Percentiles rank a stretch among this genome's conserved stretches.
phyloP scores from a whole-genome alignment of 768 basidiomycete species.

The Hericium erinaceus region DNA sequence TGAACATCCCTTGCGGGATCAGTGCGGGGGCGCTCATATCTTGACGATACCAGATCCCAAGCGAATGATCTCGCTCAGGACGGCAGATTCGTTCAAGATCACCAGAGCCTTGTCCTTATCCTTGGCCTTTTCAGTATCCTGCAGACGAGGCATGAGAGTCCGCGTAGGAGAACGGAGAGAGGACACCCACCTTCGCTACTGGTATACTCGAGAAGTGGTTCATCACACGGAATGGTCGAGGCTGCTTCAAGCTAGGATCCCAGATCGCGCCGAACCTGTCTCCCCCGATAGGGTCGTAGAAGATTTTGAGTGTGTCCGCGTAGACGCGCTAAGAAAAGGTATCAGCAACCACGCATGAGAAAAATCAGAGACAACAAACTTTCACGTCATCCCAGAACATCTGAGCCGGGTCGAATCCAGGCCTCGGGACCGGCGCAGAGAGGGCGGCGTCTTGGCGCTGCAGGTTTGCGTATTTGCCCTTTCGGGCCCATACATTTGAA shows the following conservation, averaged over 20 bases:
- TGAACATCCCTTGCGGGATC: too few species aligned
- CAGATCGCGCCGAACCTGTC: slow-evolving; percentile 74
- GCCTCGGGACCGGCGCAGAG: slow-evolving; percentile 26
- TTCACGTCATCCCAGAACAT: slow-evolving; percentile 62
- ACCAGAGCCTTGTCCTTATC: slow-evolving; percentile 55
- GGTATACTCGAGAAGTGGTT: slow-evolving; percentile 74
- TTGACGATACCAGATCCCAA: slow-evolving; percentile 63
- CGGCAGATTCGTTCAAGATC: slow-evolving; percentile 50
- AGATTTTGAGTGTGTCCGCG: slow-evolving; percentile 69
- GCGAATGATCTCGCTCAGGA: slow-evolving; percentile 70
- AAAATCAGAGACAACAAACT: slow-evolving; percentile 29
- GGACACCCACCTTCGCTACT: slow-evolving; percentile 19
- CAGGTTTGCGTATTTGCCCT: slow-evolving; percentile 38
- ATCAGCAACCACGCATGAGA: background rate
- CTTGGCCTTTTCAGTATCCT: slow-evolving; percentile 23
- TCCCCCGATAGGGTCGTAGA: slow-evolving; percentile 79
- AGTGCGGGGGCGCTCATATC: slow-evolving; percentile 8
- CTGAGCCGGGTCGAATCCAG: slow-evolving; percentile 76
- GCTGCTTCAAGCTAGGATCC: slow-evolving; percentile 60
- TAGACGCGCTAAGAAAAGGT: slow-evolving; percentile 46
- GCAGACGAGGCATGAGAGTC: background rate
- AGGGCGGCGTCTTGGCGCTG: slow-evolving; percentile 16
- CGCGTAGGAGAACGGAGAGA: background rate
- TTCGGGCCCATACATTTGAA: slow-evolving; percentile 33
- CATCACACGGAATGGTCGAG: slow-evolving; percentile 69